phyloP scores from a whole-genome alignment of 768 basidiomycete genomes.

The Leucosporidium scottii region DNA sequence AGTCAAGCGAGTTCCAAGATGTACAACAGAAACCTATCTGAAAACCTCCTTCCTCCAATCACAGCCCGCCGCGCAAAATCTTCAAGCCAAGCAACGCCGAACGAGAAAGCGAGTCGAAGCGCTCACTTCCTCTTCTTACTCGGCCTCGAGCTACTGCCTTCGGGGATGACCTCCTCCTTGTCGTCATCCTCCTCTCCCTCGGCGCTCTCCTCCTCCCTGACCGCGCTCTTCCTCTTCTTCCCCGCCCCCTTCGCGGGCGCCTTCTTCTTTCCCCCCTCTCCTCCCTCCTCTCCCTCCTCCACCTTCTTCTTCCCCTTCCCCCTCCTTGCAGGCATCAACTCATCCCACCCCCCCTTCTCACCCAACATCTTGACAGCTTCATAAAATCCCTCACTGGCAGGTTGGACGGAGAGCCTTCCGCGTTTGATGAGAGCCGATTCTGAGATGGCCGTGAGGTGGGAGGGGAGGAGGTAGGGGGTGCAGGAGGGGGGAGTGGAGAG shows the following conservation, averaged over 20 bases:
- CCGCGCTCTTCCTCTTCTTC: not conserved
- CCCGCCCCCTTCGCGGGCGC: no score
- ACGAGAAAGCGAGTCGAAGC: no score
- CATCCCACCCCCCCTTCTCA: conserved; percentile 70
- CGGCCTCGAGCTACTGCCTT: no score
- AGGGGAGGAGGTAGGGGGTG: conserved; percentile 12
- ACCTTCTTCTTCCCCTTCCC: not conserved
- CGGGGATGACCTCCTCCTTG: no score
- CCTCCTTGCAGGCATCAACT: conserved; percentile 1
- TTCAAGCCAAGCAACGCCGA: no score
- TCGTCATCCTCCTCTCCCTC: no score
- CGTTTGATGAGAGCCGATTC: conserved; percentile 69
- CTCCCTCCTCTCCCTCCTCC: not conserved
- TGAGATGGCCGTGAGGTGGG: conserved; percentile 24
- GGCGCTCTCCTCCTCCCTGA: not conserved
- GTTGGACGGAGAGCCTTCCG: conserved; percentile 81
- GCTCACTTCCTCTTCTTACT: no score
- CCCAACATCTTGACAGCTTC: conserved; percentile 56
- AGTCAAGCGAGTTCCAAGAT: no score
- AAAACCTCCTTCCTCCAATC: no score
- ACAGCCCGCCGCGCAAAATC: no score
- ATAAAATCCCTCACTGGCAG: conserved; percentile 62
- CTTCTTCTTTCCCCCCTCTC: not conserved
- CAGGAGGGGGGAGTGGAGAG: conserved; percentile 37
- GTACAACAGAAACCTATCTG: no score